Base-by-base conservation (phyloP, 1,284 basidiomycete genomes). In the Taiwanofungus camphoratus region DNA sequence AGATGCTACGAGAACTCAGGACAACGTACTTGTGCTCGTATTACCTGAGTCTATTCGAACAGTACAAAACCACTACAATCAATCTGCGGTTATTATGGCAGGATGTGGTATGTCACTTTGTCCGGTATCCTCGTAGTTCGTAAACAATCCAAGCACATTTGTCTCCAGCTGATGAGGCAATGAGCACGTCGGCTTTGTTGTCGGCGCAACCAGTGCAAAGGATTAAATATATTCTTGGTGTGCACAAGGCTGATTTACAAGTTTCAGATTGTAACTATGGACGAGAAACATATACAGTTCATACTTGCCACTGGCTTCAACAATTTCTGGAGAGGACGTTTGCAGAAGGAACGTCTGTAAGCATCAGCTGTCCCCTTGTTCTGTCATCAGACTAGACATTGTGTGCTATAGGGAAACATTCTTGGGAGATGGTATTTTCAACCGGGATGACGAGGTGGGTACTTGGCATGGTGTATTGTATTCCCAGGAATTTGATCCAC, bases 361-460 rank as follows among this genome's bases (percentile, higher is more conserved):
- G 78, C 58, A 9, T 41, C 31, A 22, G 16, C 9, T n/a, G n/a
- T n/a, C n/a, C n/a, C n/a, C n/a, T n/a, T n/a, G n/a, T n/a, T n/a
- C n/a, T n/a, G n/a, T 15, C 20, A 26, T 22, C 22, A 29, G 27
- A 24, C 37, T 48, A n/a, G 20, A 33, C 39, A 45, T 37, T 2
- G 57, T 15, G 5, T 13, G 19, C 8, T n/a, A n/a, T 20, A 84
- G 82, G 69, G 82, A 85, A 53, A 72, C 66, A 23, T 78, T 86
- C 56, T 65, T 85, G 21, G 83, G 82, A 3, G 68, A 74, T 50
- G 83, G 83, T 8, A 84, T 87, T 37, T 86, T 87, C 62, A 86
- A 87, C 52, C 70, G 82, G 18, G 81, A 83, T 59, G 82, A 79
- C 55, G 73, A 80, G 62, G 77, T 77, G 53, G 60, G 67, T 51